A percentile compares a stretch with the other conserved stretches of the same genome.
phyloP scores from a whole-genome alignment of 495 filamentous ascomycete genomes.

The Xylaria flabelliformis region DNA sequence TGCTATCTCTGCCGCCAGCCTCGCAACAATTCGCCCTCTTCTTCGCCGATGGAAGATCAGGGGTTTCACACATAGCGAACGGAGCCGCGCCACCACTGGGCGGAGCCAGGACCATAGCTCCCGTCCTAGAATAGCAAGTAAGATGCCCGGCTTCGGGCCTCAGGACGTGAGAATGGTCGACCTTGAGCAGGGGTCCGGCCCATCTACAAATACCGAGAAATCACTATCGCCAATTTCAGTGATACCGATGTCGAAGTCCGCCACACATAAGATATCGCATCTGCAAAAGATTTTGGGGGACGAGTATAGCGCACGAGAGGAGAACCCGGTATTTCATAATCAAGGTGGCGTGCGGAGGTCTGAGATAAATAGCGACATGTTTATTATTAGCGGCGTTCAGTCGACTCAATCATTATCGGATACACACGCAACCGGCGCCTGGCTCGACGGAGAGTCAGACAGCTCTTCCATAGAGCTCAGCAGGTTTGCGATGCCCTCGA shows the following conservation, averaged over 20 bases:
- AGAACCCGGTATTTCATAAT: slow-evolving; percentile 13
- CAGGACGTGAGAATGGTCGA: slow-evolving; percentile 39
- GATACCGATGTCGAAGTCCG: slow-evolving; percentile 23
- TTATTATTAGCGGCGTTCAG: slow-evolving; percentile 34
- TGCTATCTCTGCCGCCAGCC: slow-evolving; percentile 49
- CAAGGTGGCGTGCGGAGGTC: slow-evolving; percentile 16
- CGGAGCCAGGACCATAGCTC: slow-evolving; percentile 30
- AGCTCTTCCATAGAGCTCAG: slow-evolving; percentile 13
- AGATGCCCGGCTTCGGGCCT: slow-evolving; percentile 40
- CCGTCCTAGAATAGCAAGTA: slow-evolving; percentile 30
- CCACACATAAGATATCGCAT: slow-evolving; percentile 32
- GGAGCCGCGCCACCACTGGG: slow-evolving; percentile 31
- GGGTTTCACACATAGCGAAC: slow-evolving; percentile 43
- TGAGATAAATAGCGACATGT: slow-evolving; percentile 34
- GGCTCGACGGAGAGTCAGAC: slow-evolving; percentile 35
- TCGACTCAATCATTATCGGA: slow-evolving; percentile 20
- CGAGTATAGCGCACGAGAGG: slow-evolving; percentile 28
- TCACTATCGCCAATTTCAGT: slow-evolving; percentile 26
- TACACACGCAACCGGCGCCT: slow-evolving; percentile 27
- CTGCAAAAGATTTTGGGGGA: slow-evolving; percentile 34
- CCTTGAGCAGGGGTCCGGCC: slow-evolving; percentile 26
- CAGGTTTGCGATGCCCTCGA: not conserved
- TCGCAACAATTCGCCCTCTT: slow-evolving; percentile 50
- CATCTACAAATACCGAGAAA: slow-evolving; percentile 25
- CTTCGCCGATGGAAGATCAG: slow-evolving; percentile 43